Evolutionary conservation across 2,329 filamentous ascomycete species (phyloP), one percentile per base, ranked within the genome.

Genomic region (Fusarium sterilihyphosum): DNA sequence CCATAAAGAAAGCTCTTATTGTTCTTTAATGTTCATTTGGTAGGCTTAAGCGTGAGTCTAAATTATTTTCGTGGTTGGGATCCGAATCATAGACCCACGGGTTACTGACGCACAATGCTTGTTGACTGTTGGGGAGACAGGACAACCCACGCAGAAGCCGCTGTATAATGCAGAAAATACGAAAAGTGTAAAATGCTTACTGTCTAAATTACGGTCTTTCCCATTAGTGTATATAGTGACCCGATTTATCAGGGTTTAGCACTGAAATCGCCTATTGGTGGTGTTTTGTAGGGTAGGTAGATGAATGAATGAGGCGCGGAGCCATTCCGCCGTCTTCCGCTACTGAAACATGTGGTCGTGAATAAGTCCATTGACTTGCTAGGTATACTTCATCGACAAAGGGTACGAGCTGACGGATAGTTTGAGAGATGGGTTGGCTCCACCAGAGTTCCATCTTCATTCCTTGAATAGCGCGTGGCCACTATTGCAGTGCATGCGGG

Each of bases 81-180:
- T 29, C 22, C 4, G 9, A 0, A 31, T 11, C 3, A 4, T 14
- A 0, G 12, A 26, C 44, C 3, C 11, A 11, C 4, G 7, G 8
- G 12, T 8, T 20, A 1, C 14, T 3, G 0, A 33, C 13, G 13
- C 31, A 13, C 5, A 13, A 2, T 20, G 12, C 18, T 47, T 29
- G 12, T 20, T 3, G 3, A 20, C 8, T 1, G 0, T 0, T 6
- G 2, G 14, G 0, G 6, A 31, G 3, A n/a, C 0, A 17, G 8
- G 8, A 5, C 3, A 22, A 6, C 0, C 0, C 7, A 17, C 5
- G 3, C 20, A 17, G 8, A 31, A 13, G 10, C 14, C 14, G 5
- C 6, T 2, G 8, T 0, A 13, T n/a, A 2, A 17, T 2, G 13
- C 12, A 8, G 8, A 17, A n/a, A 12, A 12, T 9, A 50, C 14